Conservation (phyloP, 2,329 filamentous ascomycete genomes). For the Pseudonectria foliicola region DNA sequence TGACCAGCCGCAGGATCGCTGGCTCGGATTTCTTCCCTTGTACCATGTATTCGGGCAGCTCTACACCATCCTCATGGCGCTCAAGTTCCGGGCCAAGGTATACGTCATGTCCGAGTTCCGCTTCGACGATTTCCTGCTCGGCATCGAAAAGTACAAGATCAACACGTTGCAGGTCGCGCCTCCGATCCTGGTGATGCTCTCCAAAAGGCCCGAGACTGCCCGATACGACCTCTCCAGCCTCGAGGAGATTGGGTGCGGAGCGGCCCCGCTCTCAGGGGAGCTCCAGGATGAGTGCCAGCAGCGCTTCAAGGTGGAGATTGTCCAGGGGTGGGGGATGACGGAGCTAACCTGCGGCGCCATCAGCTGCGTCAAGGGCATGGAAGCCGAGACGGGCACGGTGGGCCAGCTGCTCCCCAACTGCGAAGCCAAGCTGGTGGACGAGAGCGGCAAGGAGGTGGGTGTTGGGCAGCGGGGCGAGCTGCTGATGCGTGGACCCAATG, state of each 20-base stretch:
- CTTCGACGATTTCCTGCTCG: slow-evolving; percentile 44
- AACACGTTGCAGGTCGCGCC: slow-evolving; percentile 48
- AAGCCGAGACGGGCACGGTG: slow-evolving; percentile 38
- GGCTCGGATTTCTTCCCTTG: slow-evolving; percentile 57
- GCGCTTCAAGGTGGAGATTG: slow-evolving; percentile 31
- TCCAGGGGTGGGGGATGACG: slow-evolving; percentile 57
- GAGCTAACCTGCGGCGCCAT: slow-evolving; percentile 40
- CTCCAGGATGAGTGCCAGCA: slow-evolving; percentile 40
- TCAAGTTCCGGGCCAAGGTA: slow-evolving; percentile 37
- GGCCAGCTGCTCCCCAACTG: slow-evolving; percentile 47
- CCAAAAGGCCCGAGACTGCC: slow-evolving; percentile 46
- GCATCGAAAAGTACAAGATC: slow-evolving; percentile 44
- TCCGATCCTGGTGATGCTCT: slow-evolving; percentile 51
- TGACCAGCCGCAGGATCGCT: slow-evolving; percentile 36
- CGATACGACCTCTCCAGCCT: slow-evolving; percentile 47
- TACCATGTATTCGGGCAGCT: slow-evolving; percentile 56
- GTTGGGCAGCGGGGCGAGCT: slow-evolving; percentile 46
- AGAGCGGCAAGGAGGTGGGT: slow-evolving; percentile 42
- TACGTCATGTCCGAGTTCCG: slow-evolving; percentile 52
- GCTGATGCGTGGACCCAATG: slow-evolving; percentile 46
- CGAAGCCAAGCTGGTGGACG: slow-evolving; percentile 46
- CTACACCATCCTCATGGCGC: slow-evolving; percentile 41
- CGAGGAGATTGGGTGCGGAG: slow-evolving; percentile 40
- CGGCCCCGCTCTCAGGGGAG: slow-evolving; percentile 41
- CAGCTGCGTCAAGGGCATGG: slow-evolving; percentile 21